Evolutionary conservation across 1,284 basidiomycete species (phyloP).

Genomic region (Ustilago xerochloae): DNA sequence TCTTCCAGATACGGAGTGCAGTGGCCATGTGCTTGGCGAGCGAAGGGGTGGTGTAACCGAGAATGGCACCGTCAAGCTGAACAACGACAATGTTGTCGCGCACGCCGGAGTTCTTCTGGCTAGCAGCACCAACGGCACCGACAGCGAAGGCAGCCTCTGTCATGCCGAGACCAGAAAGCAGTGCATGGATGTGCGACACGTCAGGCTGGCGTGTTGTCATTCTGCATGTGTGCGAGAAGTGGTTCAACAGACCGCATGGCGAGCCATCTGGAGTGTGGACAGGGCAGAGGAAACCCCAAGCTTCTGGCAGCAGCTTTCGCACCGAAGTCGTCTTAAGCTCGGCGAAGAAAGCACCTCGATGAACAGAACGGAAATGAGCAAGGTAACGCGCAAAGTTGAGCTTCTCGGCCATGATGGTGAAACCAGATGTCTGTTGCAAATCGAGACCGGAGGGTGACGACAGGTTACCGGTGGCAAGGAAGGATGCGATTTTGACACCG

Average conservation of each 20-base stretch:
- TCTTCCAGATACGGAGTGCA: slow-evolving; percentile 93
- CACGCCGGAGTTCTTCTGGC: slow-evolving; percentile 75
- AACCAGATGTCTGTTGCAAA: slow-evolving; percentile 94
- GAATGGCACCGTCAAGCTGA: slow-evolving; percentile 91
- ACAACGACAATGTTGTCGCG: slow-evolving; percentile 80
- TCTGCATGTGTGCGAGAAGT: slow-evolving; percentile 92
- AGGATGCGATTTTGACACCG: slow-evolving; percentile 88
- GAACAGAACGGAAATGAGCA: slow-evolving; percentile 97
- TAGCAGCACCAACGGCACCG: slow-evolving; percentile 27
- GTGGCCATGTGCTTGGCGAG: slow-evolving; percentile 84
- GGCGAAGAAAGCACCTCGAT: slow-evolving; percentile 99
- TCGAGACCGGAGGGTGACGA: slow-evolving; percentile 95
- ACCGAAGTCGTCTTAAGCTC: slow-evolving; percentile 99
- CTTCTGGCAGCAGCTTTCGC: slow-evolving; percentile 94
- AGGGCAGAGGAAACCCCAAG: slow-evolving; percentile 99
- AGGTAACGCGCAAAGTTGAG: slow-evolving; percentile 99
- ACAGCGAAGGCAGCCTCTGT: slow-evolving; percentile 75
- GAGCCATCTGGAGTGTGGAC: slow-evolving; percentile 99
- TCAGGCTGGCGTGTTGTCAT: slow-evolving; percentile 84
- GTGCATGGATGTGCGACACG: slow-evolving; percentile 81
- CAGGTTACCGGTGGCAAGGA: slow-evolving; percentile 96
- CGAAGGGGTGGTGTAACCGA: slow-evolving; percentile 89
- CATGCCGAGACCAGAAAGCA: slow-evolving; percentile 93
- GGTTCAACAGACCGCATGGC: slow-evolving; percentile 97
- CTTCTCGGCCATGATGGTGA: slow-evolving; percentile 98